Evolutionary conservation across 2,329 filamentous ascomycete genomes (phyloP), one percentile per base, ranked within the genome.

Genomic region (Stachybotrys chartarum): DNA sequence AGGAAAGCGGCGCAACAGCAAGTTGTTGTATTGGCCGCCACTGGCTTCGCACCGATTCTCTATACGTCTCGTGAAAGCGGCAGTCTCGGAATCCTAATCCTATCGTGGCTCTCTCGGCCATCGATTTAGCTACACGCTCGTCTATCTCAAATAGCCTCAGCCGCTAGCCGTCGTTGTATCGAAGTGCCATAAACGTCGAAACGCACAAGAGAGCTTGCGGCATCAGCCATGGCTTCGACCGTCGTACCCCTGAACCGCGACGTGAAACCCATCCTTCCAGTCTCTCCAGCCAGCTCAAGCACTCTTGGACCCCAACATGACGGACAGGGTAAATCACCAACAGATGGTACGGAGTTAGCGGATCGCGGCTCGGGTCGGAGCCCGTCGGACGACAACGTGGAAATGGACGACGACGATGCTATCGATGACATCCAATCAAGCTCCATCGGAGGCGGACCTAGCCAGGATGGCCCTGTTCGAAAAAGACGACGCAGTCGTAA

Each of bases 401-500:
- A 70, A 17, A 71, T 74, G 50, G 69, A 73, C 30, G 71, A 71
- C 47, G 75, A 76, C 57, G 70, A 66, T 49, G 72, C 70, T 39
- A 68, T 65, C 6, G 71, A 72, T 24, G 68, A 63, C n/a, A 60
- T 62, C 7, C 58, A 64, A 50, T 63, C 65, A 49, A 64, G 57
- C 10, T 57, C 57, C 57, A 73, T 75, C 55, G 77, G 69, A 17
- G 74, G 76, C 58, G 80, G 79, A 6, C 80, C 78, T 39, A 79
- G 78, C 61, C 79, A 77, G 3, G 78, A 82, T 32, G 78, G 79
- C 1, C 78, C 79, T 3, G 72, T 74, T 6, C 77, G 78, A 55
- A 84, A 91, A 72, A 77, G 87, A 56, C 76, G 87, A 61, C 76
- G 88, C 55, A 91, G 88, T 72, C 83, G 88, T 60, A 91, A 91